Conservation (phyloP, 2,329 filamentous ascomycete genomes). For the Xenoacremonium recifei region DNA sequence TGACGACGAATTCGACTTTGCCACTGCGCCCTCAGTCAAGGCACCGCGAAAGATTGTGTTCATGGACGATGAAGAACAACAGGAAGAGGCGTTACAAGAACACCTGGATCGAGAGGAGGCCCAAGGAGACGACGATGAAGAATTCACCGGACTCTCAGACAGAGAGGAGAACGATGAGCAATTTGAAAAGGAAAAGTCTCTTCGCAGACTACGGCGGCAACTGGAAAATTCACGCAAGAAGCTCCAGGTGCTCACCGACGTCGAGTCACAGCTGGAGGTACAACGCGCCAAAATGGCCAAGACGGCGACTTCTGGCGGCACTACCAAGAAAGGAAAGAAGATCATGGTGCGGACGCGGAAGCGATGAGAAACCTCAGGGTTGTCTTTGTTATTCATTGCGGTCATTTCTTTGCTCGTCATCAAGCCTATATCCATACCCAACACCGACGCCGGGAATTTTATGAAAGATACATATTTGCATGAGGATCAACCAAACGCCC, state of each 20-base stretch:
- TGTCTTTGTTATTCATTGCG: conserved; percentile 8
- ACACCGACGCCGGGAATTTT: conserved; percentile 25
- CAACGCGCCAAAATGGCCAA: conserved; percentile 65
- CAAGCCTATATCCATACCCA: conserved; percentile 25
- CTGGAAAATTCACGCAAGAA: conserved; percentile 53
- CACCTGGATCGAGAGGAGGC: conserved; percentile 31
- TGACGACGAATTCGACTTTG: conserved; percentile 32
- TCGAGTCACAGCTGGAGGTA: conserved; percentile 56
- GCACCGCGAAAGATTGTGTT: conserved; percentile 53
- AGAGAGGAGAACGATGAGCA: conserved; percentile 28
- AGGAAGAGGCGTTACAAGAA: conserved; percentile 29
- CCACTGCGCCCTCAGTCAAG: conserved; percentile 28
- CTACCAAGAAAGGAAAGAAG: conserved; percentile 60
- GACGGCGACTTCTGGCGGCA: conserved; percentile 57
- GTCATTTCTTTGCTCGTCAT: conserved; percentile 19
- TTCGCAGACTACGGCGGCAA: conserved; percentile 46
- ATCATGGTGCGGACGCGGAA: conserved; percentile 63
- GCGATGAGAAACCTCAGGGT: conserved; percentile 38
- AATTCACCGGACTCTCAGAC: conserved; percentile 18
- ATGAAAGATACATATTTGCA: conserved; percentile 22
- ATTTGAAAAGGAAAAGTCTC: conserved; percentile 39
- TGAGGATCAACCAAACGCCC: conserved; percentile 6
- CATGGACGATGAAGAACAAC: conserved; percentile 39
- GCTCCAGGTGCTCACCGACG: conserved; percentile 51
- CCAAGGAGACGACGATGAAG: conserved; percentile 26